phyloP scores from a whole-genome alignment of 2,329 filamentous ascomycete genomes.

The Fusarium sp. region DNA sequence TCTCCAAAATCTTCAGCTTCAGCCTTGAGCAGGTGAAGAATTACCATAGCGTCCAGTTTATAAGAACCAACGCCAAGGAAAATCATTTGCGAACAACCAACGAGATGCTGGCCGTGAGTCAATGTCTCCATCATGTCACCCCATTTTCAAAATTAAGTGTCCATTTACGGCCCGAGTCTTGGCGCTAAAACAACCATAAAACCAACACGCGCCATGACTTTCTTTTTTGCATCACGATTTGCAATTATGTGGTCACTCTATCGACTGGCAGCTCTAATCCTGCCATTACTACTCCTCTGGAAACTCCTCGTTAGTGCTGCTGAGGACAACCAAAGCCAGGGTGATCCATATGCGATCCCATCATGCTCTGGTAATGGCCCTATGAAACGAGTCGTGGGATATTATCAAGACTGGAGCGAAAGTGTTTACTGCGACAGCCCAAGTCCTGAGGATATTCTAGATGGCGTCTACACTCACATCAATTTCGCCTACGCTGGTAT shows the following conservation, averaged over 20 bases:
- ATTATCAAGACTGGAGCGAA: not conserved
- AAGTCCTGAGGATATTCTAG: slow-evolving; percentile 31
- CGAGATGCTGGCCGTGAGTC: not conserved
- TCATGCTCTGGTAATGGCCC: accelerated
- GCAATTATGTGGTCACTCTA: not conserved
- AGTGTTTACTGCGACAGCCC: slow-evolving; percentile 43
- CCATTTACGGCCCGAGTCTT: not conserved
- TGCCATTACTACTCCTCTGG: not conserved
- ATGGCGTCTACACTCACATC: not conserved
- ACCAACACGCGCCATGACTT: not conserved
- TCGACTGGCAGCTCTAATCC: not conserved
- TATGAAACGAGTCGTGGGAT: not conserved
- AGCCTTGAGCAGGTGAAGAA: accelerated
- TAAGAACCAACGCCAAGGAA: not conserved
- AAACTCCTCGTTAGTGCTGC: not conserved
- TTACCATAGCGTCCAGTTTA: not conserved
- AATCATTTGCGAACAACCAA: not conserved
- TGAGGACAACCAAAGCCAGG: not conserved
- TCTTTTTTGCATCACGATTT: not conserved
- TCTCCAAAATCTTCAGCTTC: not conserved
- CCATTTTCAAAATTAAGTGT: not conserved
- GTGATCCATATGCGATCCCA: not conserved
- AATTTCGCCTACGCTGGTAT: slow-evolving; percentile 44
- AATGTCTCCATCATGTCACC: not conserved
- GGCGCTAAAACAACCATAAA: not conserved